A percentile compares a stretch with the other conserved stretches of the same genome.
phyloP scores from a whole-genome alignment of 768 basidiomycete genomes.

The Leccinellum rugosiceps region DNA sequence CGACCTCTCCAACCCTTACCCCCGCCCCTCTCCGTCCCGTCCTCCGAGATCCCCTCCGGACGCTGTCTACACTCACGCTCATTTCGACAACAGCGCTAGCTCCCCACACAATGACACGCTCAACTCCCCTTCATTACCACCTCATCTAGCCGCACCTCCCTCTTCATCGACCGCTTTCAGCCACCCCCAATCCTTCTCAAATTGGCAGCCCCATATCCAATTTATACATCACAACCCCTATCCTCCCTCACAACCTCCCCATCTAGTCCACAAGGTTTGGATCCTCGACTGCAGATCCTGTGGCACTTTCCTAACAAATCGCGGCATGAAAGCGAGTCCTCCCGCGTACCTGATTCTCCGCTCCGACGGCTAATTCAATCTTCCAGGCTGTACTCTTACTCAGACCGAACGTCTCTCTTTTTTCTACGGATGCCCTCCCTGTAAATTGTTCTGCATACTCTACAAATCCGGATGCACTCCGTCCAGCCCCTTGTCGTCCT shows the following conservation, averaged over 20 bases:
- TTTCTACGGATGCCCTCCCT: slow-evolving; percentile 78
- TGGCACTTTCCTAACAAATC: slow-evolving; percentile 71
- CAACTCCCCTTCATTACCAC: slow-evolving; percentile 8
- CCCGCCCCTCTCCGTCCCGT: slow-evolving; percentile 18
- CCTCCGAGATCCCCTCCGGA: slow-evolving; percentile 17
- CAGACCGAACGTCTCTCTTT: slow-evolving; percentile 76
- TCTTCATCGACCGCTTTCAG: slow-evolving; percentile 25
- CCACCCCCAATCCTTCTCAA: slow-evolving; percentile 22
- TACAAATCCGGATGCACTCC: slow-evolving; percentile 42
- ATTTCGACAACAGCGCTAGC: slow-evolving; percentile 18
- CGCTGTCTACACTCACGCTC: slow-evolving; percentile 19
- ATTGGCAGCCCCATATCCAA: slow-evolving; percentile 35
- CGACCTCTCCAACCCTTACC: slow-evolving; percentile 19
- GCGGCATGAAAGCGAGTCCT: slow-evolving; percentile 73
- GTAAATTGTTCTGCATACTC: slow-evolving; percentile 70
- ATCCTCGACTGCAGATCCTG: slow-evolving; percentile 76
- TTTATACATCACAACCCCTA: slow-evolving; percentile 42
- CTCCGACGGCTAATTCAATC: slow-evolving; percentile 3
- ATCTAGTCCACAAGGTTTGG: slow-evolving; percentile 71
- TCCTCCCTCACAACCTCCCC: slow-evolving; percentile 36
- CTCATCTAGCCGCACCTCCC: slow-evolving; percentile 10
- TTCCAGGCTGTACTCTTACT: slow-evolving; percentile 77
- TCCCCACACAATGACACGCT: slow-evolving; percentile 16
- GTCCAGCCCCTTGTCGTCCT: slow-evolving; percentile 38
- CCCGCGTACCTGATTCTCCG: neutral